Evolutionary conservation across 2,329 filamentous ascomycete species (phyloP).

Genomic region (Pseudogymnoascus sp.): DNA sequence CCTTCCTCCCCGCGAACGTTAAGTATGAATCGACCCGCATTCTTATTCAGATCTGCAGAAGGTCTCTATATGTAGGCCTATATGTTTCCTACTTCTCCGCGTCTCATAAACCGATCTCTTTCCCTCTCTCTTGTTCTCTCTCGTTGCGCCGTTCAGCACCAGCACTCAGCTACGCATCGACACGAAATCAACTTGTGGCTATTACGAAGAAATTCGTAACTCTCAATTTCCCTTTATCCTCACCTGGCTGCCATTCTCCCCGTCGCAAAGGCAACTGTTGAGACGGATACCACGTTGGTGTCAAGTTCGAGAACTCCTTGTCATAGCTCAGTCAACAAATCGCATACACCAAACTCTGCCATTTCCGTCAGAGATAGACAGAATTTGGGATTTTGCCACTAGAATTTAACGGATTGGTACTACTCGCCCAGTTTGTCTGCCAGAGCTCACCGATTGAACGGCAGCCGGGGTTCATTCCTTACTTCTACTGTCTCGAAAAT

Average conservation of each 20-base stretch:
- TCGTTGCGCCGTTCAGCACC: not conserved
- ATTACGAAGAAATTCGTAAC: not conserved
- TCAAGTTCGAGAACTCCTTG: not conserved
- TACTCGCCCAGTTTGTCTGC: not conserved
- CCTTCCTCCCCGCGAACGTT: not conserved
- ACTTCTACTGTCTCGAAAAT: not conserved
- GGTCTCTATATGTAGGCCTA: not conserved
- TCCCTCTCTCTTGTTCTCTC: not conserved
- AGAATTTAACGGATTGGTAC: not conserved
- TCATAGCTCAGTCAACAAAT: not conserved
- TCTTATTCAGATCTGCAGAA: not conserved
- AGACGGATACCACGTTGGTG: not conserved
- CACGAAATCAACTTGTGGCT: not conserved
- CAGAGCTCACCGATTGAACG: not conserved
- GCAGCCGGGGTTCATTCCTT: not conserved
- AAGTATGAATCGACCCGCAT: not conserved
- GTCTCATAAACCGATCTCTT: not conserved
- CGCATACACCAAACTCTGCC: not conserved
- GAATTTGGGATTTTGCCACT: not conserved
- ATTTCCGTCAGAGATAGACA: not conserved
- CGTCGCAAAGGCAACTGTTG: not conserved
- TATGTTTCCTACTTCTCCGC: not conserved
- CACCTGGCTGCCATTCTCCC: not conserved
- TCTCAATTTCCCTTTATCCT: not conserved
- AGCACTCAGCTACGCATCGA: not conserved